Percentiles rank a stretch among this genome's conserved stretches.
phyloP scores from a whole-genome alignment of 345 rosid species.

The Passiflora organensis region DNA sequence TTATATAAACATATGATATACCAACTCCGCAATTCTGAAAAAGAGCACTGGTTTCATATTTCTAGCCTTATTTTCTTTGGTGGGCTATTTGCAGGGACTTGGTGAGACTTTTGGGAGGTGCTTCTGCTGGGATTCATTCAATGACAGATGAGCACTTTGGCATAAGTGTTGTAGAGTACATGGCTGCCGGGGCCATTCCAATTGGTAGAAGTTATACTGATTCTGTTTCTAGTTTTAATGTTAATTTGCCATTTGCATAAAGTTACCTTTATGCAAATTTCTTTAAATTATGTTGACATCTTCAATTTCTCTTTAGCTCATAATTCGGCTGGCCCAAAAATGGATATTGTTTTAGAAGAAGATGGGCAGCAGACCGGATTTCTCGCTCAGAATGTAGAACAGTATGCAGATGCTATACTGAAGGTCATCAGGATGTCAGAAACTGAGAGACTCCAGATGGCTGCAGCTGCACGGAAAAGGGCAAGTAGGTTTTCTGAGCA shows the following conservation, averaged over 20 bases:
- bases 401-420: constrained; percentile 68
- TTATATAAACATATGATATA: too few relatives aligned
- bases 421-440: constrained; percentile 54
- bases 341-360: constrained; percentile 92
- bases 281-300: neutral
- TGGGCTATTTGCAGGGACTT: constrained; percentile 52
- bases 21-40: too few relatives aligned
- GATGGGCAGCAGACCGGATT: constrained; percentile 75
- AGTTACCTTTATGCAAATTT: neutral
- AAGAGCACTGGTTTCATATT: too few relatives aligned
- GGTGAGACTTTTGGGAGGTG: constrained; percentile 62
- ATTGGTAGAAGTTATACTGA: constrained; percentile 41
- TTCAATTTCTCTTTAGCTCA: constrained; percentile 46
- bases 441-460: constrained; percentile 61
- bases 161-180: constrained; percentile 80
- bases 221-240: neutral
- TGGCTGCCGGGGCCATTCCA: constrained; percentile 96
- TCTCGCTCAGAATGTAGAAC: constrained; percentile 68
- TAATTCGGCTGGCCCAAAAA: constrained; percentile 87
- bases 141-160: constrained; percentile 95
- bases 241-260: neutral
- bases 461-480: constrained; percentile 64
- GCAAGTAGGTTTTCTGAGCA: constrained; percentile 69
- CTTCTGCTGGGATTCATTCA: constrained; percentile 71
- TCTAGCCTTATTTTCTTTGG: neutral